Evolutionary conservation across 31 red algal genomes (phyloP).

Genomic region (Asparagopsis taxiformis): DNA sequence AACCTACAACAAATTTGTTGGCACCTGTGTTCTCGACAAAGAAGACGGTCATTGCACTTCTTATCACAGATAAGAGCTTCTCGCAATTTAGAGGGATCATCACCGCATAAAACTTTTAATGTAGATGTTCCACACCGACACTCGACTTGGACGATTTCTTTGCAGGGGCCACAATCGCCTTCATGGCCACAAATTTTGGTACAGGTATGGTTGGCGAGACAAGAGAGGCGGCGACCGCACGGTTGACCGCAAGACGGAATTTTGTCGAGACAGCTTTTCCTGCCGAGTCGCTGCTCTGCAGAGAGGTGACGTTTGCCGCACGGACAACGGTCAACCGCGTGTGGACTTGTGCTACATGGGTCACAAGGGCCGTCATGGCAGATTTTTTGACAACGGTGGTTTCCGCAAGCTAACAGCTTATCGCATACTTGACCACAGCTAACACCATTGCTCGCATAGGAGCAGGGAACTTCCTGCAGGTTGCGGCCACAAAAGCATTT

Average conservation of each 20-base stretch:
- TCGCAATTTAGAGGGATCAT: conserved; percentile 19
- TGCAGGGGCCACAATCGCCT: conserved; percentile 51
- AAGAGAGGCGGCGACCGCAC: conserved; percentile 42
- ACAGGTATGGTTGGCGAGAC: conserved; percentile 64
- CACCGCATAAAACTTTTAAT: conserved; percentile 41
- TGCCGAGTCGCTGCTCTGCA: conserved; percentile 5
- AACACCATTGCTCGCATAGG: conserved; percentile 22
- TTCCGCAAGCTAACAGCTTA: conserved; percentile 40
- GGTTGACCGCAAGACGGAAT: conserved; percentile 53
- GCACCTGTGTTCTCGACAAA: conserved; percentile 59
- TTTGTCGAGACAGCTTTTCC: conserved; percentile 43
- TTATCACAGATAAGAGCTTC: conserved; percentile 37
- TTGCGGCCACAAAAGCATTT: conserved; percentile 49
- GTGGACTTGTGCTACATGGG: conserved; percentile 18
- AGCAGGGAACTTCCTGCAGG: conserved; percentile 34
- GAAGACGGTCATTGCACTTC: conserved; percentile 60
- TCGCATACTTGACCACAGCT: conserved; percentile 54
- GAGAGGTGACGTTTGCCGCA: conserved; percentile 57
- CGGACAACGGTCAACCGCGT: conserved; percentile 30
- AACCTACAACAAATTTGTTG: conserved; percentile 48
- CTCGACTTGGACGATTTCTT: conserved; percentile 15
- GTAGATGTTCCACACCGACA: conserved; percentile 47
- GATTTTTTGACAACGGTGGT: conserved; percentile 43
- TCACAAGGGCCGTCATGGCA: conserved; percentile 70
- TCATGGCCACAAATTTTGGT: conserved; percentile 60